Evolutionary conservation across 345 rosid genomes (phyloP).

Genomic region (Eucalyptus tenuipes): DNA sequence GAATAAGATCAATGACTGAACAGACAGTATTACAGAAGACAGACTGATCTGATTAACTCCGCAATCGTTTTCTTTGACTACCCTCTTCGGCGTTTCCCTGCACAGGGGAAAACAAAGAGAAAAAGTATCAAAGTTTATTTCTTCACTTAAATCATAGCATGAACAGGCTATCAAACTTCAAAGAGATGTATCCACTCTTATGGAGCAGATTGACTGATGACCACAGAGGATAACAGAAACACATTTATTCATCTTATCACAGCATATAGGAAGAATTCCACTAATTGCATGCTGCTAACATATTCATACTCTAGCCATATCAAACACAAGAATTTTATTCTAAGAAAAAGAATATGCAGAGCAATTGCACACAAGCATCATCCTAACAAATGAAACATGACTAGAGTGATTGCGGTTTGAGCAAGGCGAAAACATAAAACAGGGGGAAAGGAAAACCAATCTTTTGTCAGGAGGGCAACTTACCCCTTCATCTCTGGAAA

Average conservation of each 20-base stretch:
- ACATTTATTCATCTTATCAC: not conserved
- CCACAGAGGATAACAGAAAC: not conserved
- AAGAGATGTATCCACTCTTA: not conserved
- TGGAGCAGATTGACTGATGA: not conserved
- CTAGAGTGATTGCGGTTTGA: too few relatives aligned
- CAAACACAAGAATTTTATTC: not conserved
- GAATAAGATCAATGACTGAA: constrained; percentile 11
- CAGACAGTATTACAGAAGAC: constrained; percentile 23
- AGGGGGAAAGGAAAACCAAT: not conserved
- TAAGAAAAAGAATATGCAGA: not conserved
- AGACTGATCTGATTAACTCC: constrained; percentile 38
- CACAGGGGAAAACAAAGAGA: not conserved
- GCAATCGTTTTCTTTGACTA: constrained; percentile 59
- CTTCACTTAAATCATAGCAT: not conserved
- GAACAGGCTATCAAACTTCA: not conserved
- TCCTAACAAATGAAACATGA: not conserved
- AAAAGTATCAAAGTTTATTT: not conserved
- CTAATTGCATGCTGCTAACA: not conserved
- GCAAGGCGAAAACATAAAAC: not conserved
- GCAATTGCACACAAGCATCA: not conserved
- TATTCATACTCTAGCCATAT: not conserved
- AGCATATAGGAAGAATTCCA: not conserved
- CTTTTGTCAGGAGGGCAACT: not conserved
- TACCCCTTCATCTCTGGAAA: constrained; percentile 45
- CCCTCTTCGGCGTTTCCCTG: constrained; percentile 75